Evolutionary conservation across 2,329 filamentous ascomycete species (phyloP).

Genomic region (Periconia sp.): DNA sequence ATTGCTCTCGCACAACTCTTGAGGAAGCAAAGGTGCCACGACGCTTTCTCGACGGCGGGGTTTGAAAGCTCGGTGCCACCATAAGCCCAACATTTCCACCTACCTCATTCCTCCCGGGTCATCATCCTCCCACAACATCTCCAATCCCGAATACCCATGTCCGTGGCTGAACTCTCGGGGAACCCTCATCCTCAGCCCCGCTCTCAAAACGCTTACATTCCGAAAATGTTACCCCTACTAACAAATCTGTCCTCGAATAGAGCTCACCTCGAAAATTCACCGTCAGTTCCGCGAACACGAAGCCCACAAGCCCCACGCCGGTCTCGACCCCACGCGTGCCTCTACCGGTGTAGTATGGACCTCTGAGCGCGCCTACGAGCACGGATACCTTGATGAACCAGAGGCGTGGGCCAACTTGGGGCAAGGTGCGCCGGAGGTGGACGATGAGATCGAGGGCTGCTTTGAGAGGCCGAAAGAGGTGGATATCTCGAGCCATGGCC

Average conservation of each 20-base stretch:
- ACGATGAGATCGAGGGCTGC: constrained; percentile 88
- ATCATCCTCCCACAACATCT: not conserved
- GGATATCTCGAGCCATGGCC: constrained; percentile 75
- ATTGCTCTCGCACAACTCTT: no score
- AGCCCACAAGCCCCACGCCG: constrained; percentile 88
- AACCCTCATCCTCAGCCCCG: not conserved
- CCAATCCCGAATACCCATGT: not conserved
- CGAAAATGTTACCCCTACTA: constrained; percentile 1
- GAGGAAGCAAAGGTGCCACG: no score
- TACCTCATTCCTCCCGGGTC: not conserved
- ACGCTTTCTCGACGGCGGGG: no score
- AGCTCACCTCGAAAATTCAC: constrained; percentile 83
- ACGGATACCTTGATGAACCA: constrained; percentile 84
- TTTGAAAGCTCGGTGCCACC: no score
- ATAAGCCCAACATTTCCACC: not conserved
- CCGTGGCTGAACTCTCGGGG: no score
- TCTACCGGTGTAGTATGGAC: constrained; percentile 96
- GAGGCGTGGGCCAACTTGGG: constrained; percentile 90
- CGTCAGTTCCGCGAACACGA: constrained; percentile 89
- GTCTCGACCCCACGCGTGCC: constrained; percentile 84
- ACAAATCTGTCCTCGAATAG: constrained; percentile 53
- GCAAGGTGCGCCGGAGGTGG: constrained; percentile 91
- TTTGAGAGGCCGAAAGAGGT: constrained; percentile 82
- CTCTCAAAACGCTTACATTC: not conserved
- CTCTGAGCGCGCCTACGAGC: constrained; percentile 83